Percentiles rank a stretch among this genome's conserved stretches.
These are phyloP conservation scores for Thinopyrum obtusiflorum DNA, from an alignment of 202 grass and related monocot species.

Conservation along the genomic window DNA sequence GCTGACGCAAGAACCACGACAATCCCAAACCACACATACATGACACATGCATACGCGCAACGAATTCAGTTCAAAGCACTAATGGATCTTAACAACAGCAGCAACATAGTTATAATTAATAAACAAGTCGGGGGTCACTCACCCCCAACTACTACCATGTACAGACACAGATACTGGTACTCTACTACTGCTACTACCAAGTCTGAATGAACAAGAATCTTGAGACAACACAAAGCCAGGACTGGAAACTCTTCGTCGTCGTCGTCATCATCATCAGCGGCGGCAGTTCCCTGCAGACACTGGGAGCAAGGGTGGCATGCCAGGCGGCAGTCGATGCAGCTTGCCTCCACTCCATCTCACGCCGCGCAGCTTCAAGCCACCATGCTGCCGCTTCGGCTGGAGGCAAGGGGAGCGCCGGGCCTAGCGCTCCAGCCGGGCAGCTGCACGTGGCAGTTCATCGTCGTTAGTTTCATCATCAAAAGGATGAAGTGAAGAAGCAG, in stretches of 20 bases:
- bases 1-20: too few relatives aligned
- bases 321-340: neutral
- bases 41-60: too few relatives aligned
- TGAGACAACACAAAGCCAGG: neutral
- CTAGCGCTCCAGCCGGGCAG: neutral
- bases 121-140: neutral
- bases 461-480: neutral
- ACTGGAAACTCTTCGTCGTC: neutral
- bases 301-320: neutral
- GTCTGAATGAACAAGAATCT: neutral
- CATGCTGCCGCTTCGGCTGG: too few relatives aligned
- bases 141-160: neutral
- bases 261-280: neutral
- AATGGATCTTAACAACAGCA: neutral
- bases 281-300: neutral
- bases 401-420: neutral
- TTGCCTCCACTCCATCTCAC: neutral
- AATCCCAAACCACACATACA: too few relatives aligned
- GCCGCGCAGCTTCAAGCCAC: neutral
- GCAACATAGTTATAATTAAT: neutral
- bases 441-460: neutral
- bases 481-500: neutral
- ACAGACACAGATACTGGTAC: neutral
- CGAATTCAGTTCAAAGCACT: neutral
- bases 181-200: neutral